Evolutionary conservation across 805 yeast species (phyloP).

Genomic region (Candida suzukii): DNA sequence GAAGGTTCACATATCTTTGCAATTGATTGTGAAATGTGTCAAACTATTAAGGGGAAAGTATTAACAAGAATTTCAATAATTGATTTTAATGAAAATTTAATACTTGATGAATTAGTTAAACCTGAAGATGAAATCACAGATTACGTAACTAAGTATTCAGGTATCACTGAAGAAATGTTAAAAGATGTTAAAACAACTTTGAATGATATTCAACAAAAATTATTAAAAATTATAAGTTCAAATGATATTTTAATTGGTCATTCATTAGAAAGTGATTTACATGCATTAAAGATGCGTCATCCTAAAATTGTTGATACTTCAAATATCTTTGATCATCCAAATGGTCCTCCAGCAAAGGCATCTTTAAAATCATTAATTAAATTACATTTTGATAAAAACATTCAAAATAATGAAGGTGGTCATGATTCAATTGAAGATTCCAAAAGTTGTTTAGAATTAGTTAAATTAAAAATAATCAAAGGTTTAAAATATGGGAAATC

Average conservation of each 20-base stretch:
- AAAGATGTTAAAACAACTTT: conserved; percentile 55
- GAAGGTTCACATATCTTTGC: conserved; percentile 65
- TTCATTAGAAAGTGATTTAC: conserved; percentile 78
- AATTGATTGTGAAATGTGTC: conserved; percentile 92
- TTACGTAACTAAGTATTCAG: conserved; percentile 79
- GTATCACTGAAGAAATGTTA: conserved; percentile 71
- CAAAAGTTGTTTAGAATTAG: conserved; percentile 66
- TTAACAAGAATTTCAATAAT: conserved; percentile 74
- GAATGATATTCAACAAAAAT: conserved; percentile 55
- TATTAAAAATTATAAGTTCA: conserved; percentile 40
- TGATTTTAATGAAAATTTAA: conserved; percentile 49
- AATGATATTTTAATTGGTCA: conserved; percentile 80
- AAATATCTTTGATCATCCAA: conserved; percentile 64
- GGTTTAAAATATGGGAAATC: conserved; percentile 62
- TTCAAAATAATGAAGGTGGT: conserved; percentile 63
- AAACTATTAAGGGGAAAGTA: conserved; percentile 51
- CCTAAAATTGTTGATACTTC: conserved; percentile 78
- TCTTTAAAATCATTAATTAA: conserved; percentile 65
- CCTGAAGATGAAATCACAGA: conserved; percentile 72
- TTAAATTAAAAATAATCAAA: conserved; percentile 58
- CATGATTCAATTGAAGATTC: conserved; percentile 91
- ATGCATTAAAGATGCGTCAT: conserved; percentile 65
- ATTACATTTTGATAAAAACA: conserved; percentile 44
- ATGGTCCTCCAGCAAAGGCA: conserved; percentile 79
- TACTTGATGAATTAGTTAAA: conserved; percentile 70